Percentiles rank a stretch among this genome's conserved stretches.
These are phyloP conservation scores for Metschnikowia koreensis DNA, from an alignment of 805 yeast species.

Conservation along the genomic window DNA sequence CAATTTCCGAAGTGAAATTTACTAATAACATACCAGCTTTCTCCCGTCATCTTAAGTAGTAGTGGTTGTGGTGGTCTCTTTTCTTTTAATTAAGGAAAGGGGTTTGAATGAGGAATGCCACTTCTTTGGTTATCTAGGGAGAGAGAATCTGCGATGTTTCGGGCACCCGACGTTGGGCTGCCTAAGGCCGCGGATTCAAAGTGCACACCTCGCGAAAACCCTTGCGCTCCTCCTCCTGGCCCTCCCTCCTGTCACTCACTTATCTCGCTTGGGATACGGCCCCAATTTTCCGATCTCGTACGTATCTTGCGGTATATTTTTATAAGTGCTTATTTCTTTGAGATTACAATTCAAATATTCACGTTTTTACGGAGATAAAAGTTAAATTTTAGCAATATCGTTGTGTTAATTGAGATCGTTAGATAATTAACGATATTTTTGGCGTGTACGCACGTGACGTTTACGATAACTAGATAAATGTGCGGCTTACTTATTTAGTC, in stretches of 20 bases:
- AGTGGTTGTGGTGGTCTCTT: no score
- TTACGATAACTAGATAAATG: neutral
- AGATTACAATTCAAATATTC: no score
- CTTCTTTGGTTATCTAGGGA: slow-evolving; percentile 5
- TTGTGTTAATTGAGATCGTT: no score
- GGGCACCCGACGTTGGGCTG: slow-evolving; percentile 7
- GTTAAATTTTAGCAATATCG: neutral
- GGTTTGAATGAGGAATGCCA: neutral
- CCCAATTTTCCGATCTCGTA: no score
- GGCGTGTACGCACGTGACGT: no score
- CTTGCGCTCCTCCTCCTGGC: neutral
- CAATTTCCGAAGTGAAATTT: no score
- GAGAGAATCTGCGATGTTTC: neutral
- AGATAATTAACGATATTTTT: no score
- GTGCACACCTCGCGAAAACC: neutral
- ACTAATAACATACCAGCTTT: slow-evolving; percentile 31
- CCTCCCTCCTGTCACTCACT: no score
- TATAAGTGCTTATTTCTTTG: neutral
- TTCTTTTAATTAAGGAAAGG: neutral
- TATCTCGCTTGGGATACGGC: no score
- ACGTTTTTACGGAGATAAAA: no score
- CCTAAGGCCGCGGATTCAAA: slow-evolving; percentile 1
- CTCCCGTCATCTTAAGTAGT: slow-evolving; percentile 24
- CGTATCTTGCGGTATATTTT: neutral
- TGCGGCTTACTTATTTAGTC: neutral